Percentiles rank a stretch among this genome's conserved stretches.
phyloP scores from a whole-genome alignment of 495 filamentous ascomycete species.

The Clohesyomyces aquaticus region DNA sequence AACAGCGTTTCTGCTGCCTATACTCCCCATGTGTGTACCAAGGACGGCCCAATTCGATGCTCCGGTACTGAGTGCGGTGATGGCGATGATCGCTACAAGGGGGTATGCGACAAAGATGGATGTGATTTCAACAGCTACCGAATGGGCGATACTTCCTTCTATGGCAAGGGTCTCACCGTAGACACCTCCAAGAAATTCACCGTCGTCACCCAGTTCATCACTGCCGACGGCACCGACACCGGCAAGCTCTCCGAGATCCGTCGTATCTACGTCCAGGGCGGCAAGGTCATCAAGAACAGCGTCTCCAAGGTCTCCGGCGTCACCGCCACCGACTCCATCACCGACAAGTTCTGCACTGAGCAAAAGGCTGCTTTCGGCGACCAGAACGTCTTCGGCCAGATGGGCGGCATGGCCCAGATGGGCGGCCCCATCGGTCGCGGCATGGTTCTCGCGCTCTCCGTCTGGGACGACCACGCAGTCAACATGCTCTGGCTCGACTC shows the following conservation, averaged over 20 bases:
- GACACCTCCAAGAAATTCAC: conserved; percentile 66
- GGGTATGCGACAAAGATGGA: conserved; percentile 68
- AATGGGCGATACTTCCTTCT: conserved; percentile 59
- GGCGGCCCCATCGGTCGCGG: conserved; percentile 57
- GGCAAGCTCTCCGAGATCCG: conserved; percentile 60
- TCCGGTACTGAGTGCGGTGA: conserved; percentile 40
- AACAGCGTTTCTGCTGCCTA: conserved; percentile 42
- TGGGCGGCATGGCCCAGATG: conserved; percentile 65
- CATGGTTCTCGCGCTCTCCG: conserved; percentile 75
- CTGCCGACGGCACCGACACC: conserved; percentile 45
- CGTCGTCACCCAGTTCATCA: conserved; percentile 68
- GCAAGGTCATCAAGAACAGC: conserved; percentile 63
- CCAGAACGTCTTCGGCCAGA: conserved; percentile 57
- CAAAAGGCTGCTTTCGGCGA: conserved; percentile 68
- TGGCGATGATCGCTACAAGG: conserved; percentile 49
- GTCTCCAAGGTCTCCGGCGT: conserved; percentile 57
- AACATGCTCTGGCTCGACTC: conserved; percentile 89
- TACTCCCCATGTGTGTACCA: conserved; percentile 45
- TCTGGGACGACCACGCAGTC: conserved; percentile 76
- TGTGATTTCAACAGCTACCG: conserved; percentile 69
- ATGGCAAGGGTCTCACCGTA: conserved; percentile 57
- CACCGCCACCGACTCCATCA: conserved; percentile 59
- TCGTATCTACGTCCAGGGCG: conserved; percentile 65
- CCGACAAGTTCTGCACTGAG: conserved; percentile 60
- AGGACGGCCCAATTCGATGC: conserved; percentile 35